These are phyloP conservation scores for Cladosporium phlei DNA, from an alignment of 2,329 filamentous ascomycete genomes.

Conservation along the genomic window DNA sequence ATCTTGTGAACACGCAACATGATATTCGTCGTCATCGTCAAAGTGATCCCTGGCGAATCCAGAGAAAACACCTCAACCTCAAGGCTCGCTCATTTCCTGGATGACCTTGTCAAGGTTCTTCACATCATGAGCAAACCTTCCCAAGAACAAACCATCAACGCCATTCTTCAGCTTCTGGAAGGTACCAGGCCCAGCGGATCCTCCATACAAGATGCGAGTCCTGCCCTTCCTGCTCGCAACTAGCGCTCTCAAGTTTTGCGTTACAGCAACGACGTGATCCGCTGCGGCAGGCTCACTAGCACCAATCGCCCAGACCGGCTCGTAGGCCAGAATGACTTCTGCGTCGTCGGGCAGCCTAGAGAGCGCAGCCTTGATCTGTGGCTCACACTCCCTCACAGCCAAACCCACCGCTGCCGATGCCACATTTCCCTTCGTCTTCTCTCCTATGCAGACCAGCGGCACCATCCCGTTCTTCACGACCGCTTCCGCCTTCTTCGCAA, in stretches of 20 bases:
- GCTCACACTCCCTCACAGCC: constrained; percentile 62
- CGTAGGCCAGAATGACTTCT: constrained; percentile 75
- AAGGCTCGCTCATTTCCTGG: constrained; percentile 51
- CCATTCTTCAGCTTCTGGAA: constrained; percentile 63
- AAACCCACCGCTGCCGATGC: constrained; percentile 48
- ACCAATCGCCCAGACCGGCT: constrained; percentile 86
- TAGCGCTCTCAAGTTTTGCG: constrained; percentile 58
- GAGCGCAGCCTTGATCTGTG: constrained; percentile 63
- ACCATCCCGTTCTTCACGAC: constrained; percentile 65
- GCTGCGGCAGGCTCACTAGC: constrained; percentile 65
- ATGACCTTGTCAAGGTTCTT: constrained; percentile 68
- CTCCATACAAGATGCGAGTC: constrained; percentile 73
- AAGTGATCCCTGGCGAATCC: too few species aligned
- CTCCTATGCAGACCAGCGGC: constrained; percentile 76
- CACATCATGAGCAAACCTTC: constrained; percentile 74
- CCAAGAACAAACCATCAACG: constrained; percentile 76
- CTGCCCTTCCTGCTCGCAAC: constrained; percentile 49
- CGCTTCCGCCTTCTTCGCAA: constrained; percentile 65
- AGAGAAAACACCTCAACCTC: not conserved
- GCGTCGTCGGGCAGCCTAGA: constrained; percentile 55
- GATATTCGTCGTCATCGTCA: too few species aligned
- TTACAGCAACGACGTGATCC: constrained; percentile 68
- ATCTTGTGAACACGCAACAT: too few species aligned
- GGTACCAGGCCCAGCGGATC: constrained; percentile 74
- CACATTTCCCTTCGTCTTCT: constrained; percentile 49